A percentile compares a stretch with the other conserved stretches of the same genome.
Conservation (phyloP, 2,329 filamentous ascomycete genomes). For the Microdochium bolleyi region DNA sequence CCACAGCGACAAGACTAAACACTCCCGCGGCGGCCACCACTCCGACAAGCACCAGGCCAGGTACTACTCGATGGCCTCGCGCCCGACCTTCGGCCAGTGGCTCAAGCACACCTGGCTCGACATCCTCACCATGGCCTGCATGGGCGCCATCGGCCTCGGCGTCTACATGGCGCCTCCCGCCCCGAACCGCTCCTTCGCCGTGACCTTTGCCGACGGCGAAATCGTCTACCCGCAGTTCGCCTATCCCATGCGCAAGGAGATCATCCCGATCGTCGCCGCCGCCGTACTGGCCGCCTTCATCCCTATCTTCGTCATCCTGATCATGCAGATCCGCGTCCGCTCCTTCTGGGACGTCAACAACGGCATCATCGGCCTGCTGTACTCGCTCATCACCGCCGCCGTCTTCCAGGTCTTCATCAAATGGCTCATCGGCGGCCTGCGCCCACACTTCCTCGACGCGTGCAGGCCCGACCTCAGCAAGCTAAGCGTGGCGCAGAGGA, state of each 20-base stretch:
- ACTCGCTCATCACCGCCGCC: constrained; percentile 61
- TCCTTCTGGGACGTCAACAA: constrained; percentile 68
- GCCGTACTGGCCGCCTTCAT: constrained; percentile 57
- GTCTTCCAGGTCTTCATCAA: constrained; percentile 73
- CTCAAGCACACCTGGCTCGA: constrained; percentile 60
- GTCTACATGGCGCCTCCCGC: constrained; percentile 58
- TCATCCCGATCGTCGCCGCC: constrained; percentile 63
- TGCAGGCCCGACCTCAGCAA: constrained; percentile 49
- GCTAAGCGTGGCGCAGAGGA: not conserved
- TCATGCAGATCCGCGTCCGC: constrained; percentile 60
- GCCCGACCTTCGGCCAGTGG: constrained; percentile 62
- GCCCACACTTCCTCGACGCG: constrained; percentile 65
- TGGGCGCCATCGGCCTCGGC: constrained; percentile 60
- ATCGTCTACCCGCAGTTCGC: constrained; percentile 64
- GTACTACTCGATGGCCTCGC: constrained; percentile 33
- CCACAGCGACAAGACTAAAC: not conserved
- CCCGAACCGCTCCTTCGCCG: constrained; percentile 60
- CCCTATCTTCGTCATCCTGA: constrained; percentile 56
- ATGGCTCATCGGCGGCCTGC: constrained; percentile 63
- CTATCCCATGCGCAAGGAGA: constrained; percentile 62
- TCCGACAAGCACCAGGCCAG: not conserved
- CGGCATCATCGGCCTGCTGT: constrained; percentile 59
- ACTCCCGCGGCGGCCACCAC: not conserved
- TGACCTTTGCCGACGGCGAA: constrained; percentile 58
- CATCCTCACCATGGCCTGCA: constrained; percentile 55